These are phyloP conservation scores for Elsinoe necatrix DNA, from an alignment of 2,329 filamentous ascomycete species.

Conservation along the genomic window DNA sequence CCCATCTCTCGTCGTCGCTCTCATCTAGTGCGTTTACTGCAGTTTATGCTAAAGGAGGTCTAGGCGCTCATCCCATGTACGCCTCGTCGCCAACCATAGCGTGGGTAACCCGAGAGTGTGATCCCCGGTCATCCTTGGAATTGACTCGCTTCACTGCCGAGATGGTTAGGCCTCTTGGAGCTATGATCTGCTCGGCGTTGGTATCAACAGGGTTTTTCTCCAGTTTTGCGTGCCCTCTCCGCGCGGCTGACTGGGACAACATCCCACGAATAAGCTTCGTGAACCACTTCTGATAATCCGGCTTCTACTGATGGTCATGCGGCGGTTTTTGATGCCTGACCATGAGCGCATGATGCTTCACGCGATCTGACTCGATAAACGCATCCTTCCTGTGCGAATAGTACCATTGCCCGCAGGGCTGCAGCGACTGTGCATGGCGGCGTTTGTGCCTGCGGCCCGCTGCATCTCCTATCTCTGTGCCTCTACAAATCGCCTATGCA, in stretches of 20 bases:
- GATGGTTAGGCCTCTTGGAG: background rate
- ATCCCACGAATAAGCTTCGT: background rate
- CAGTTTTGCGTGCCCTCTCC: background rate
- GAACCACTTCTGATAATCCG: background rate
- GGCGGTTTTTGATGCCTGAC: background rate
- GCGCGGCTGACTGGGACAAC: background rate
- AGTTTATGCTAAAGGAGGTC: background rate
- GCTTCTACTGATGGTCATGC: slow-evolving; percentile 2
- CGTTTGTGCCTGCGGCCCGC: no score
- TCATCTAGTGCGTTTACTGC: no score
- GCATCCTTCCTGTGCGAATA: background rate
- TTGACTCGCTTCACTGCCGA: slow-evolving; percentile 6
- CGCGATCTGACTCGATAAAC: background rate
- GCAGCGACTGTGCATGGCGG: no score
- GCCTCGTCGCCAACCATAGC: background rate
- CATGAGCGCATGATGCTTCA: background rate
- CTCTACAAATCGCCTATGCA: no score
- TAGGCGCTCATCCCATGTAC: background rate
- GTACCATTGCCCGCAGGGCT: background rate
- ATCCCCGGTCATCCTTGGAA: background rate
- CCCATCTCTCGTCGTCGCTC: background rate
- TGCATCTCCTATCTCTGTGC: no score
- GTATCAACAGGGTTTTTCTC: background rate
- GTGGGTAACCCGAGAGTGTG: background rate
- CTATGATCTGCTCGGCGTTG: background rate